Evolutionary conservation across 1,139 yeast species (phyloP), one percentile per base, ranked within the genome.

Genomic region (Saccharomyces hybrid): DNA sequence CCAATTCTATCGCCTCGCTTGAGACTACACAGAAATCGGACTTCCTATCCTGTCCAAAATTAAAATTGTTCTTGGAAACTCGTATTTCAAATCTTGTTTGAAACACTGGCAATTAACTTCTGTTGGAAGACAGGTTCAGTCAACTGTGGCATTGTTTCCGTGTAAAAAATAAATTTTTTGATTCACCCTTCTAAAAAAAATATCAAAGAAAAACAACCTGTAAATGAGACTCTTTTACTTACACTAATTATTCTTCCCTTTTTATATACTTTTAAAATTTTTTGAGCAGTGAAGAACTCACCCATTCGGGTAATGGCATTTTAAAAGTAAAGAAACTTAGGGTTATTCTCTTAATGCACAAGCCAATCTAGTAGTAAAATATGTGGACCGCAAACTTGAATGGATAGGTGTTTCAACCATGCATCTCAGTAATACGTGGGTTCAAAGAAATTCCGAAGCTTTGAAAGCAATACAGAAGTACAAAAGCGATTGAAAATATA

Each of bases 121-220:
- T 67, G 71, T 67, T 65, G 47, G 68, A 62, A 51, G 67, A 66
- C 67, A 67, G 69, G 41, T 55, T 55, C 56, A 62, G 68, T 68
- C 63, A 67, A 69, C 70, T 69, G 72, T 69, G 72, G 72, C 72
- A 69, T 64, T 63, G 69, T 63, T 67, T 67, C 71, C 72, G 60
- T 60, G 57, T 53, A 58, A 54, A 52, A 54, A 52, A 54, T 54
- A 47, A 46, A 47, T 53, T 58, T 16, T 65, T 69, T 68, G 72
- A 69, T 69, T 69, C 72, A 51, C 57, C 58, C 59, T 62, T 52
- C 57, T n/a, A n/a, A 50, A 13, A 41, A 50, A 50, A 31, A 34
- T 13, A 27, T 29, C n/a, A 23, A 51, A 50, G 14, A 41, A 7
- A 9, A 9, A 23, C 11, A 28, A n/a, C 32, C 42, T 41, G 28